Evolutionary conservation across 768 basidiomycete genomes (phyloP).

Genomic region (Kwoniella mangroviensis): DNA sequence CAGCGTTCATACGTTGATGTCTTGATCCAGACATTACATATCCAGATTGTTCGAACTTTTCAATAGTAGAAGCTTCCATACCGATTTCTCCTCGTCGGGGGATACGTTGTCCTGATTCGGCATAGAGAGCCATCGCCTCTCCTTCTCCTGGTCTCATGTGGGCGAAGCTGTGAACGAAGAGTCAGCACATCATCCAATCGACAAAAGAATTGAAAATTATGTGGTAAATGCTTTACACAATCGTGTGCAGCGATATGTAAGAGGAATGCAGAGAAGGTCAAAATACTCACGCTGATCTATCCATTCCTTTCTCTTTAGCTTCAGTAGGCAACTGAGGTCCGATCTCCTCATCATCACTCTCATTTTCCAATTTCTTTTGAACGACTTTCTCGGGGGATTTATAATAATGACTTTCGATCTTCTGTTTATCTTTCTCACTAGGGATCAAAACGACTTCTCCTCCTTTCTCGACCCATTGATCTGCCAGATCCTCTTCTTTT

Average conservation of each 20-base stretch:
- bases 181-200: background rate
- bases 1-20: conserved; percentile 97
- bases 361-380: conserved; percentile 56
- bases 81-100: conserved; percentile 99
- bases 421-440: conserved; percentile 17
- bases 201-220: too few species aligned
- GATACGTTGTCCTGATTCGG: conserved; percentile 84
- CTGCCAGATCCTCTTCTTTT: conserved; percentile 47
- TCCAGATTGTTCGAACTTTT: conserved; percentile 80
- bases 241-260: background rate
- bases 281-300: conserved; percentile 61
- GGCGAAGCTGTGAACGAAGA: conserved; percentile 64
- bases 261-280: background rate
- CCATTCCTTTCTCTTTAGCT: conserved; percentile 64
- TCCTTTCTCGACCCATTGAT: conserved; percentile 57
- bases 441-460: conserved; percentile 29
- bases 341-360: conserved; percentile 71
- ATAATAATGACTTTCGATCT: conserved; percentile 20
- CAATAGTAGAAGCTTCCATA: conserved; percentile 83
- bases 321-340: conserved; percentile 75
- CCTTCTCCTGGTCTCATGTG: conserved; percentile 94
- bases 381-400: conserved; percentile 31
- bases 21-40: conserved; percentile 98
- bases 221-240: background rate
- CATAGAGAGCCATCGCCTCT: conserved; percentile 95